Base-by-base conservation (phyloP, 768 basidiomycete genomes). In the Auricularia sp. region DNA sequence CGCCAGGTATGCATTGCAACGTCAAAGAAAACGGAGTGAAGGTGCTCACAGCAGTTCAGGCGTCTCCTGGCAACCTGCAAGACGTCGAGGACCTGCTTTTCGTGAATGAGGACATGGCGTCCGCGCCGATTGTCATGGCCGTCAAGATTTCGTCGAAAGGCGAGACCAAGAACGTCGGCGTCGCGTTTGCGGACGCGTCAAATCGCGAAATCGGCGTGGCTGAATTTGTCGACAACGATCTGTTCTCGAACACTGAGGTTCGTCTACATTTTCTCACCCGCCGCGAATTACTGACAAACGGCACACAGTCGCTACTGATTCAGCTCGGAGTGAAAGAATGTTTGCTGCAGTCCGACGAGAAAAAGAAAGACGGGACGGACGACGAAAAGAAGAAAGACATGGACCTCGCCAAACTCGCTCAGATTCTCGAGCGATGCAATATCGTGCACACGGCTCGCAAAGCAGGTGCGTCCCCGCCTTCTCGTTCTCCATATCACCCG, bases 241-340 rank as follows among this genome's bases (percentile, higher is more conserved):
- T 94, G 16, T 98, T 95, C 75, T 94, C 93, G 0, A 99, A 98
- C 70, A 87, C 89, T 3, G 96, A 99, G 81, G 96, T 93, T 66
- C 8, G 39, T 42, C 39, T 16, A 54, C 29, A 29, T 29, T 29
- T 29, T 29, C 29, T 29, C 29, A 29, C 29, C 29, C 29, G 29
- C 29, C 29, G 29, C 29, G 29, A 29, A 29, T 29, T 29, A 29
- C 29, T 29, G 29, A 29, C 29, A 29, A 10, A 13, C 61, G 54
- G 34, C 39, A 65, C 33, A 7, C 70, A 98, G 96, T 94, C 94
- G 1, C 82, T 98, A 39, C 78, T 98, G 42, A 98, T 98, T 66
- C 97, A 99, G 73, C 83, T 98, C 2, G 94, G 93, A 0, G 92
- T 94, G n/a, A 98, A 98, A 73, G 97, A 99, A 75, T 94, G 93